Base-by-base conservation (phyloP, 768 basidiomycete species). In the Lentinus brumalis region DNA sequence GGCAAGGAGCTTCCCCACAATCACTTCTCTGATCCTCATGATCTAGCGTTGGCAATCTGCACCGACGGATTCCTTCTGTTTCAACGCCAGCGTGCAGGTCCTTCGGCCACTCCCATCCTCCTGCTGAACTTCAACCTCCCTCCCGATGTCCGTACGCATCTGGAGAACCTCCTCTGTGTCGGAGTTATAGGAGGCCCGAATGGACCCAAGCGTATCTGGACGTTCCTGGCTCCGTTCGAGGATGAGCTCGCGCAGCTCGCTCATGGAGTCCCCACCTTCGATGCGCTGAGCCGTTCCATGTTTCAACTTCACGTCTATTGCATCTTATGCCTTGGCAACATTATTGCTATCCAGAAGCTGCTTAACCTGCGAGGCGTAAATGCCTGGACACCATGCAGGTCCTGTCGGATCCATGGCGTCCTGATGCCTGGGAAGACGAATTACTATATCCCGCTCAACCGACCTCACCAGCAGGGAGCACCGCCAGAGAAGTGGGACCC, bases 121-220 rank as follows among this genome's bases (percentile, higher is more conserved):
- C n/a, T 77, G 0, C 69, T 76, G 53, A 78, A 78, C 56, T 76
- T 74, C 66, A 82, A 83, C 56, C 66, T 82, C 1, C 74, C 74
- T 3, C 81, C 80, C 0, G 71, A 65, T 29, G 53, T 68, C n/a
- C 64, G 65, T 8, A 66, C 57, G 40, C 69, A 70, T 16, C 30
- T 60, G 10, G 40, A 61, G 11, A 57, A 73, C 30, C 52, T 70
- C 29, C 56, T 74, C 44, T 51, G 54, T 39, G 47, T 72, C 26
- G 62, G 68, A 8, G 58, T 68, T 39, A 73, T 74, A 32, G 69
- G 67, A 5, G 71, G 73, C 2, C 72, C 71, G 4, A 65, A 67
- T 31, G 56, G 59, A 44, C 67, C 69, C 2, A 57, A 63, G 26
- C 64, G 67, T 49, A 29, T 68, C 39, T 63, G 72, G 49, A 73